Evolutionary conservation across 2,329 filamentous ascomycete genomes (phyloP), one percentile per base, ranked within the genome.

Genomic region (Zasmidium cellare): DNA sequence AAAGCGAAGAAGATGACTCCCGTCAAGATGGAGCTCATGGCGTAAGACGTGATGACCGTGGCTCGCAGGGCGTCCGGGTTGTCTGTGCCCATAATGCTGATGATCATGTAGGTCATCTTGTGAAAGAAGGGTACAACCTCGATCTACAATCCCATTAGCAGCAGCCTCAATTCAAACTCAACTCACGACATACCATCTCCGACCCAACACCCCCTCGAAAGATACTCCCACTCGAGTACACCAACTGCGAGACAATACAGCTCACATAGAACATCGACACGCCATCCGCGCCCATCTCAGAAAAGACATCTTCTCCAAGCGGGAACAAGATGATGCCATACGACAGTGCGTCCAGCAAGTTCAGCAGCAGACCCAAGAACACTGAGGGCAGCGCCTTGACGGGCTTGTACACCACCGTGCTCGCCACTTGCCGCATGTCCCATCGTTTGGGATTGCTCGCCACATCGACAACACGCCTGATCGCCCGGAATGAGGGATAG

Each of bases 231-330:
- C 87, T 87, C 0, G 93, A 97, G 72, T 93, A 97, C 16, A 91
- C 89, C 52, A 99, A 75, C 72, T 99, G 94, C 0, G 94, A 90
- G 44, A 97, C 84, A 62, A 99, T 96, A 57, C 92, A 97, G 80
- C 92, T 97, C 66, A 99, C 90, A 73, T 97, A 99, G 77, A 97
- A 99, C 76, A 99, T 97, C 0, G 94, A 96, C 56, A 99, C 96
- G 22, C 94, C 94, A 56, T 96, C 93, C 0, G 93, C 88, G 1
- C 93, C 94, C 6, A 97, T 84, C 61, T 88, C 84, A 24, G 88
- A 85, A 72, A 99, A 99, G 19, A 96, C 83, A 7, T 90, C 86
- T 62, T 90, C 89, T 6, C 93, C 92, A 0, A 99, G 81, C 0
- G 94, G 94, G 65, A 99, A 99, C 12, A 99, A 77, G 38, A 72